Conservation (phyloP, 495 filamentous ascomycete species). For the Penicillium arizonense region DNA sequence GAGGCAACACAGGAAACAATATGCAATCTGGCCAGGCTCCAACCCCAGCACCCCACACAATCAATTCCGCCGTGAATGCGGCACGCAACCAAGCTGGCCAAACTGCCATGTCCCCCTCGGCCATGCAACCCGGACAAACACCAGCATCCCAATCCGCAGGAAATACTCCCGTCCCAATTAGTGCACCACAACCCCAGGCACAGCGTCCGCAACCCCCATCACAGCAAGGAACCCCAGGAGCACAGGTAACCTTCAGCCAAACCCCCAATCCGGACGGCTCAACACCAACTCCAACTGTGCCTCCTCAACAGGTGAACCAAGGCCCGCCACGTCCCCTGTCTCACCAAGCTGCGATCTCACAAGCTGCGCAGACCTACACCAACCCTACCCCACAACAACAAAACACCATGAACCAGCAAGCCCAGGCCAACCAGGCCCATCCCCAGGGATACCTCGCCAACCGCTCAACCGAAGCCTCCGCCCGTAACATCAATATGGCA, state of each 20-base stretch:
- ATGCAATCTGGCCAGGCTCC: slow-evolving; percentile 38
- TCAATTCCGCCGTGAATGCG: slow-evolving; percentile 53
- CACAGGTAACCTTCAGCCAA: slow-evolving; percentile 39
- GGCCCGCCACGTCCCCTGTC: slow-evolving; percentile 58
- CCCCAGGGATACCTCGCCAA: slow-evolving; percentile 50
- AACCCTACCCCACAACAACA: slow-evolving; percentile 36
- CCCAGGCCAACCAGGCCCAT: slow-evolving; percentile 43
- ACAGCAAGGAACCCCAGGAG: slow-evolving; percentile 39
- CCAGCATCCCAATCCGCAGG: slow-evolving; percentile 43
- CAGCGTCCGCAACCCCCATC: slow-evolving; percentile 41
- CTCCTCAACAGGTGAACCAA: slow-evolving; percentile 42
- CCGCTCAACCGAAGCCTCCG: slow-evolving; percentile 45
- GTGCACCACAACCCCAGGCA: slow-evolving; percentile 43
- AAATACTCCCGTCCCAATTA: slow-evolving; percentile 34
- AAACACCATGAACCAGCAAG: slow-evolving; percentile 33
- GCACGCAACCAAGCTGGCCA: slow-evolving; percentile 46
- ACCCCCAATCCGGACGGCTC: slow-evolving; percentile 33
- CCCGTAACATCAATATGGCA: slow-evolving; percentile 58
- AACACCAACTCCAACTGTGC: slow-evolving; percentile 40
- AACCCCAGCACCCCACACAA: slow-evolving; percentile 49
- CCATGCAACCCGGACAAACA: slow-evolving; percentile 36
- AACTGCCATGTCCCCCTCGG: slow-evolving; percentile 38
- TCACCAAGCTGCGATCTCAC: slow-evolving; percentile 60
- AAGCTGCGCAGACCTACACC: slow-evolving; percentile 56
- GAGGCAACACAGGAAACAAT: slow-evolving; percentile 20